Base-by-base conservation (phyloP, 306 rosid species). In the Medicago arabica region DNA sequence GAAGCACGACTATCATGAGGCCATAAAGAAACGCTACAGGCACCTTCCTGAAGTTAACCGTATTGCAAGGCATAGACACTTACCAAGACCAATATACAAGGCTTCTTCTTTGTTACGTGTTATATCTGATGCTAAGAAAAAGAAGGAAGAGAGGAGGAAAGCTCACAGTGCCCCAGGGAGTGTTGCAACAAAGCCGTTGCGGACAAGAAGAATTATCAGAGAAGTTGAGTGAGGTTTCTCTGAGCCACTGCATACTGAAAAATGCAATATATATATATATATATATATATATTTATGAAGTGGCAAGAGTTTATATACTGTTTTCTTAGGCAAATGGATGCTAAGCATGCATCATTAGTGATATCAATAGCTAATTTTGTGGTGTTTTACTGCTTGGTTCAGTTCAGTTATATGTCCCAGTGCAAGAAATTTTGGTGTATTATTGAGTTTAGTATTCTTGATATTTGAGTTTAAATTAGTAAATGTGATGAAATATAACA, bases 101-200 rank as follows among this genome's bases (percentile, higher is more conserved):
- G 93, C 96, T 1, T 34, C 81, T 10, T 64, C 57, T 7, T 85
- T 83, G 39, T 57, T 86, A 65, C 97, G 93, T 18, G 78, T 75
- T n/a, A 84, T 86, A 77, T 66, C 75, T 1, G 90, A 89, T 15
- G 79, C 97, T n/a, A 86, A 67, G 81, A 87, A 72, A 80, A 85
- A 87, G 79, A 95, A 83, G 70, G 90, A 87, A 0, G 90, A 90
- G 76, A 90, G 85, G 83, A 88, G 93, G 76, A 92, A 88, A 80
- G 96, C 91, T 53, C 99, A 92, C 83, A 92, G 93, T 49, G 85
- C 97, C 65, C 96, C 97, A 4, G 97, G 99, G 65, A 92, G 90
- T 75, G 44, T 85, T 63, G 55, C 85, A 15, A 81, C 88, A 18
- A 57, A 80, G 46, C 88, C 99, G 3, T 28, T 89, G 4, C 93